Evolutionary conservation across 441 rosid species (phyloP), one percentile per base, ranked within the genome.

Genomic region (Pelargonium fulgidum): DNA sequence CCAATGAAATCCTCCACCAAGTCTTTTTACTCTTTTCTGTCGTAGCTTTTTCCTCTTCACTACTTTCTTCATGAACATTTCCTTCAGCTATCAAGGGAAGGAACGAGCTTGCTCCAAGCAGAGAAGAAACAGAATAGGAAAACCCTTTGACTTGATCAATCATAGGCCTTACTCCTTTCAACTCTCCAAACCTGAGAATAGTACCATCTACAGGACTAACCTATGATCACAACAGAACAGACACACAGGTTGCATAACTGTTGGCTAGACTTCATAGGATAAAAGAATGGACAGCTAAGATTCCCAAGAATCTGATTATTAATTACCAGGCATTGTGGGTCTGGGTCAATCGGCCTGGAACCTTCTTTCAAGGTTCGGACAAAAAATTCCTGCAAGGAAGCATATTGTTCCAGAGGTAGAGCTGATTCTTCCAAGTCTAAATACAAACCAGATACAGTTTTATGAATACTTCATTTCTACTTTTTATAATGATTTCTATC

Each of bases 111-210:
- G 81, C 78, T 72, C 99, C 99, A 14, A 94, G 97, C 82, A 94
- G 96, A 73, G 99, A 83, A 13, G 85, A 76, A 67, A 87, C 87
- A 56, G 99, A 87, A 80, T 90, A 91, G 66, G 97, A 87, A 82
- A 81, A 84, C 68, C 97, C 99, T 85, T 94, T 94, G 62, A 91
- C 99, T 83, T 94, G 99, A 81, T 91, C 94, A 73, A 94, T 90
- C 91, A 83, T 84, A 64, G 96, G 90, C 73, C 97, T 87, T 65
- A 81, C 71, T 78, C 84, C 91, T 82, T 83, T 84, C 74, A 94
- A 73, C 84, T 94, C 93, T 48, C 99, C 97, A 74, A 84, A 82
- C 78, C 96, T 83, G 67, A 91, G 79, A 79, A 94, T 45, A 52
- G 85, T 86, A 65, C 97, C 99, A 80, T 94, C 99, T 73, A 90